These are phyloP conservation scores for Sporisorium graminicola DNA, from an alignment of 1,284 basidiomycete genomes.

Conservation along the genomic window DNA sequence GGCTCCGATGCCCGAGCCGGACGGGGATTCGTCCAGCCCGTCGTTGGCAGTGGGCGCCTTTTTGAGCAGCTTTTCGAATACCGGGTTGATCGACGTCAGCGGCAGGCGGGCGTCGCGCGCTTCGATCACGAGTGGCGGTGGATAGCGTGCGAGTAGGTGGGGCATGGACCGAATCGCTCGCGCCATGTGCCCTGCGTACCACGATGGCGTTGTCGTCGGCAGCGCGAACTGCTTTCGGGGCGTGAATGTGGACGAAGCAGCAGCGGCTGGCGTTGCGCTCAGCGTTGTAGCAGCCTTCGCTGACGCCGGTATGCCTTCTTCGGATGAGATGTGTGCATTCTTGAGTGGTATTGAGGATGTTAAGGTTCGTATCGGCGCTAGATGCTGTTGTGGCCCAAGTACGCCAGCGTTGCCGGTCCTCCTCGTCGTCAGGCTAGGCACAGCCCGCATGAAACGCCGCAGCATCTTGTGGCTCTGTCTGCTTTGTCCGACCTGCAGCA, in stretches of 20 bases:
- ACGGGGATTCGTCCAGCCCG: slow-evolving; percentile 22
- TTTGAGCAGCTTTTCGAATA: slow-evolving; percentile 70
- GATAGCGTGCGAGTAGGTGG: slow-evolving; percentile 76
- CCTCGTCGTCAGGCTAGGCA: neutral
- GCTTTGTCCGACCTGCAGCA: neutral
- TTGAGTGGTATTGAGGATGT: neutral
- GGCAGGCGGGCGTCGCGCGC: slow-evolving; percentile 92
- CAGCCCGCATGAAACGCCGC: neutral
- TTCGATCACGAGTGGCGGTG: slow-evolving; percentile 87
- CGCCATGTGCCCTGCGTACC: slow-evolving; percentile 96
- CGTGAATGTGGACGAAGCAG: slow-evolving; percentile 49
- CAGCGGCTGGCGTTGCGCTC: neutral
- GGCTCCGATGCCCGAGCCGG: slow-evolving; percentile 40
- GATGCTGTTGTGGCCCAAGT: neutral
- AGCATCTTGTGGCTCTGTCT: neutral
- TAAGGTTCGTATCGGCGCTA: neutral
- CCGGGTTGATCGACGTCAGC: slow-evolving; percentile 90
- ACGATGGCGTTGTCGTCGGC: slow-evolving; percentile 79
- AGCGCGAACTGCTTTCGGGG: slow-evolving; percentile 71
- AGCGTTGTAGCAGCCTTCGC: neutral
- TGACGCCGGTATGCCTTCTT: neutral
- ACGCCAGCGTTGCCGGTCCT: neutral
- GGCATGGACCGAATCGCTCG: slow-evolving; percentile 71
- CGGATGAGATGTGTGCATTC: neutral
- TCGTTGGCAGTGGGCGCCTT: slow-evolving; percentile 60